A percentile compares a stretch with the other conserved stretches of the same genome.
Conservation (phyloP, 2,329 filamentous ascomycete genomes). For the Paramyrothecium sp. region DNA sequence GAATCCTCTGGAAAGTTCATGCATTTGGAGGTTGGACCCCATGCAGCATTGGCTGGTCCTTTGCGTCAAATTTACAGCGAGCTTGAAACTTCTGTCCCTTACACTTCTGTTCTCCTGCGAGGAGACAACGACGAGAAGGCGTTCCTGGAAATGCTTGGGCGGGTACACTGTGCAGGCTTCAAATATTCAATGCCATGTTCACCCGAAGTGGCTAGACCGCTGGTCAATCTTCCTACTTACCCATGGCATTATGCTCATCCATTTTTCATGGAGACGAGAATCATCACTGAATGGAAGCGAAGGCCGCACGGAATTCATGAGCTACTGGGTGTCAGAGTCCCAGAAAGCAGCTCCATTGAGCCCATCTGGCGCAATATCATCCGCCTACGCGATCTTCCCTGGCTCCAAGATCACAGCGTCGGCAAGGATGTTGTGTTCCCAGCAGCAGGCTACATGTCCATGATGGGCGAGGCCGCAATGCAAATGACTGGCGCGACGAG, state of each 20-base stretch:
- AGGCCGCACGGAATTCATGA: background rate
- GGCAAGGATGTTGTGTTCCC: slow-evolving; percentile 38
- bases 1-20: background rate
- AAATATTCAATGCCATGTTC: background rate
- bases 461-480: slow-evolving; percentile 36
- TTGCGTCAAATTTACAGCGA: slow-evolving; percentile 7
- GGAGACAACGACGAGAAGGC: background rate
- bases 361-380: slow-evolving; percentile 33
- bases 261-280: background rate
- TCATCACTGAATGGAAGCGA: background rate
- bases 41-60: slow-evolving; percentile 7
- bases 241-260: background rate
- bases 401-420: slow-evolving; percentile 40
- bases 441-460: slow-evolving; percentile 35
- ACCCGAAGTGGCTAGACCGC: background rate
- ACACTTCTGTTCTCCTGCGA: background rate
- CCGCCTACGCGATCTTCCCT: slow-evolving; percentile 34
- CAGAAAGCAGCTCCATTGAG: background rate
- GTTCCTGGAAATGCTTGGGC: slow-evolving; percentile 9
- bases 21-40: slow-evolving; percentile 15
- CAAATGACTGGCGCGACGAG: slow-evolving; percentile 14
- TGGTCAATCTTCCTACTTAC: background rate
- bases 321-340: background rate
- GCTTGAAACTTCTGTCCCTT: background rate
- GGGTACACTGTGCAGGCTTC: slow-evolving; percentile 9